phyloP scores from a whole-genome alignment of 129 eudicot species.

The Glebionis coronaria region DNA sequence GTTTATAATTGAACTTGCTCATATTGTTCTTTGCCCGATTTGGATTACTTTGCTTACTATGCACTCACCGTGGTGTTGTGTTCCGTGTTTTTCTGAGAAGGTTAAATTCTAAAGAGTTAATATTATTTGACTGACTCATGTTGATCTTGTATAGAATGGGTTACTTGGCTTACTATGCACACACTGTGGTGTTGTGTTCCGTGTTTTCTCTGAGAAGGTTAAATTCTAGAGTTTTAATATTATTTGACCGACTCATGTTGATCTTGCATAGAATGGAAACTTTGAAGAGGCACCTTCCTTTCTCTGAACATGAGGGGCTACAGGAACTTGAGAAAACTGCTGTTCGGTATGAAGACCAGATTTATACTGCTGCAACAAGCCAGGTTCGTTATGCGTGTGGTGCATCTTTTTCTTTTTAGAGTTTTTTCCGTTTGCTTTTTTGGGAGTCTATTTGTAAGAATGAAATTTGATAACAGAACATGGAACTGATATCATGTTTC shows the following conservation, averaged over 20 bases:
- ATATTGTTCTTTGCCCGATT: no score
- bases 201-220: no score
- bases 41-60: no score
- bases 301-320: constrained; percentile 71
- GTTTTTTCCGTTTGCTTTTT: not conserved
- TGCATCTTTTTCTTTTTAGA: not conserved
- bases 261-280: constrained; percentile 56
- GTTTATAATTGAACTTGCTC: no score
- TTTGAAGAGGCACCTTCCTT: constrained; percentile 72
- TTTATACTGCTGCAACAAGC: constrained; percentile 64
- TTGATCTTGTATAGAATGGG: constrained; percentile 49
- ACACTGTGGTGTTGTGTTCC: no score
- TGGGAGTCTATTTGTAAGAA: not conserved
- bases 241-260: constrained; percentile 10
- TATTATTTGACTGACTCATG: constrained; percentile 7
- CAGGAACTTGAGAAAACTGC: constrained; percentile 63
- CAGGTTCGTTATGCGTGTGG: constrained; percentile 38
- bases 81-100: no score
- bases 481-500: constrained; percentile 16
- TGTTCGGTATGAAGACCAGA: constrained; percentile 68
- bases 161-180: no score
- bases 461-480: not conserved
- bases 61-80: no score
- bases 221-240: not conserved
- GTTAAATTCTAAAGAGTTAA: no score